Evolutionary conservation across 345 rosid genomes (phyloP).

Genomic region (Noccaea bulbosa): DNA sequence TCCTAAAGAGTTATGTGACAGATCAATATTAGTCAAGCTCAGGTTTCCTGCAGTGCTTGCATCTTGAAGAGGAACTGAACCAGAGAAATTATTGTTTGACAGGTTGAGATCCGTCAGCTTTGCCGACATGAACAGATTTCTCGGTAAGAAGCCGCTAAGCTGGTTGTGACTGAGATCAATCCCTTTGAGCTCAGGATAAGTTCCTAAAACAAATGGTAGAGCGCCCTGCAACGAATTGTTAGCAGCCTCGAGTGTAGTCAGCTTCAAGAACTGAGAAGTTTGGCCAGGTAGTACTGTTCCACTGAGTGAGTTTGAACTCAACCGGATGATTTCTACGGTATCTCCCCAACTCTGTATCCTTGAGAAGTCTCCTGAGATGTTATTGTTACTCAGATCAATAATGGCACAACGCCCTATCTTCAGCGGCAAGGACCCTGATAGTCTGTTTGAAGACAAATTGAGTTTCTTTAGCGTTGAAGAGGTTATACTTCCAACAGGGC

Average conservation of each 20-base stretch:
- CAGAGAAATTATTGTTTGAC: constrained; percentile 74
- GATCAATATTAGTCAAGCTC: constrained; percentile 66
- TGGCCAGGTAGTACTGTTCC: constrained; percentile 70
- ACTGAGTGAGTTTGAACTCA: constrained; percentile 73
- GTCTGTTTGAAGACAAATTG: constrained; percentile 73
- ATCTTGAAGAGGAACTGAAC: constrained; percentile 65
- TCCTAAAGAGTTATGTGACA: constrained; percentile 70
- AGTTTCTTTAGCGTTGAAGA: constrained; percentile 77
- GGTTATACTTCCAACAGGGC: constrained; percentile 72
- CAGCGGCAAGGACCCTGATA: constrained; percentile 70
- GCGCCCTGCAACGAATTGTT: constrained; percentile 70
- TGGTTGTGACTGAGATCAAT: constrained; percentile 78
- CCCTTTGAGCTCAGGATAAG: constrained; percentile 64
- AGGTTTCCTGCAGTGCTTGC: constrained; percentile 46
- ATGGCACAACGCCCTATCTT: constrained; percentile 67
- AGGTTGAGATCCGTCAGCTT: constrained; percentile 66
- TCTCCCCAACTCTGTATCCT: constrained; percentile 83
- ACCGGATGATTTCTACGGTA: constrained; percentile 65
- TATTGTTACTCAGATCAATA: constrained; percentile 77
- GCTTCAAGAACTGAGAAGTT: constrained; percentile 78
- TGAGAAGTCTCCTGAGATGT: constrained; percentile 70
- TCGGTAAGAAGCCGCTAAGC: constrained; percentile 60
- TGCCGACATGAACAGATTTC: constrained; percentile 60
- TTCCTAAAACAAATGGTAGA: constrained; percentile 62
- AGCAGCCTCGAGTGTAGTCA: constrained; percentile 60